A percentile compares a stretch with the other conserved stretches of the same genome.
Evolutionary conservation across 495 filamentous ascomycete species (phyloP).

Genomic region (Melanomma pulvis-pyrius): DNA sequence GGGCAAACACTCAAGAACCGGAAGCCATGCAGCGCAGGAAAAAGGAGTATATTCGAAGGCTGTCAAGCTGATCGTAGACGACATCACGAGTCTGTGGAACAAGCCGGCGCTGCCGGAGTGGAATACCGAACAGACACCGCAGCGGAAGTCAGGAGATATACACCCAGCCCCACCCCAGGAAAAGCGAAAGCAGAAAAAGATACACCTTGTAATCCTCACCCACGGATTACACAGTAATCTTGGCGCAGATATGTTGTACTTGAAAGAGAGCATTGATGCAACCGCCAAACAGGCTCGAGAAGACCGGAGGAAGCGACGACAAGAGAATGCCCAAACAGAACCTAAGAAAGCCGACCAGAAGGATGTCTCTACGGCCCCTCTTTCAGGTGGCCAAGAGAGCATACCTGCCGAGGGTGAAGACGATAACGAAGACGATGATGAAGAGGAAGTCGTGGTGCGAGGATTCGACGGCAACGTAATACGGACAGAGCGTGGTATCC

Average conservation of each 20-base stretch:
- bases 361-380: conserved; percentile 40
- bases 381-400: conserved; percentile 49
- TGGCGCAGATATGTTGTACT: conserved; percentile 93
- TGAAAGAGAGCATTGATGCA: conserved; percentile 95
- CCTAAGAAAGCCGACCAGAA: conserved; percentile 4
- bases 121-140: conserved; percentile 50
- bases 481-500: conserved; percentile 90
- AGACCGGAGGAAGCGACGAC: conserved; percentile 60
- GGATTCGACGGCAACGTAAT: conserved; percentile 89
- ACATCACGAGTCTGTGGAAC: conserved; percentile 88
- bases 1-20: conserved; percentile 52
- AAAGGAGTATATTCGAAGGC: conserved; percentile 82
- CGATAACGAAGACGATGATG: conserved; percentile 67
- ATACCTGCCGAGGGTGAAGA: conserved; percentile 54
- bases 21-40: conserved; percentile 54
- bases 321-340: conserved; percentile 36
- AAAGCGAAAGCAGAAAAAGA: conserved; percentile 62
- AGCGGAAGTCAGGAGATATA: conserved; percentile 24
- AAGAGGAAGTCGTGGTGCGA: conserved; percentile 91
- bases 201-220: conserved; percentile 90
- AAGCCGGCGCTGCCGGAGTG: conserved; percentile 75
- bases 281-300: conserved; percentile 69
- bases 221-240: conserved; percentile 96
- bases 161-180: conserved; percentile 11
- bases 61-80: conserved; percentile 75